Base-by-base conservation (phyloP, 768 basidiomycete species). In the Kwoniella mangroviensis region DNA sequence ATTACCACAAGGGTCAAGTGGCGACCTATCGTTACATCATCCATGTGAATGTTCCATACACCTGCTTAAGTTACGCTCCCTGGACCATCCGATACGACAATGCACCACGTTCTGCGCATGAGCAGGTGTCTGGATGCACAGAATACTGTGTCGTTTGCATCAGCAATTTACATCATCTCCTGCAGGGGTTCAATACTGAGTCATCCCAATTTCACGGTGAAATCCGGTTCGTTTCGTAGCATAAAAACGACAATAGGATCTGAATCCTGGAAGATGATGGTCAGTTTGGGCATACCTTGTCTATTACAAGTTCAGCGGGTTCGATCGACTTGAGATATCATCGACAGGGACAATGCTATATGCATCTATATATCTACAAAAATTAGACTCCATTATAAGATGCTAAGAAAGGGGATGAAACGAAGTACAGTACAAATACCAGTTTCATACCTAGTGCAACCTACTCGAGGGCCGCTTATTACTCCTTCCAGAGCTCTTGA, bases 401-500 rank as follows among this genome's bases (percentile, higher is more conserved):
- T 49, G 45, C 12, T 49, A 19, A 49, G 19, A 19, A 49, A 15
- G 19, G 19, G 13, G 19, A 49, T 49, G 45, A 13, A 49, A 49
- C 19, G 45, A 49, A 12, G 7, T 26, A n/a, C 10, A 9, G 41
- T 45, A 26, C 34, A 61, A 13, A 45, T 40, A 12, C n/a, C 11
- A 61, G 45, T 21, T 43, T 21, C 17, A 9, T 7, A 17, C 57
- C 15, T 4, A 11, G 54, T 21, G 2, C 4, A 22, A 17, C 3
- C 15, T 2, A 55, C 22, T 34, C 34, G 57, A 28, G 24, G 24
- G 21, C 15, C 22, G 24, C 22, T 24, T 24, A 54, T 1, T 21
- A 17, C 34, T 52, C 57, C 24, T 65, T 45, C 75, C 75, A 76
- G 17, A 42, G 26, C 13, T 65, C 71, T 53, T 73, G 65, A 41